Base-by-base conservation (phyloP, 2,329 filamentous ascomycete genomes). In the Calonectria crousiana region DNA sequence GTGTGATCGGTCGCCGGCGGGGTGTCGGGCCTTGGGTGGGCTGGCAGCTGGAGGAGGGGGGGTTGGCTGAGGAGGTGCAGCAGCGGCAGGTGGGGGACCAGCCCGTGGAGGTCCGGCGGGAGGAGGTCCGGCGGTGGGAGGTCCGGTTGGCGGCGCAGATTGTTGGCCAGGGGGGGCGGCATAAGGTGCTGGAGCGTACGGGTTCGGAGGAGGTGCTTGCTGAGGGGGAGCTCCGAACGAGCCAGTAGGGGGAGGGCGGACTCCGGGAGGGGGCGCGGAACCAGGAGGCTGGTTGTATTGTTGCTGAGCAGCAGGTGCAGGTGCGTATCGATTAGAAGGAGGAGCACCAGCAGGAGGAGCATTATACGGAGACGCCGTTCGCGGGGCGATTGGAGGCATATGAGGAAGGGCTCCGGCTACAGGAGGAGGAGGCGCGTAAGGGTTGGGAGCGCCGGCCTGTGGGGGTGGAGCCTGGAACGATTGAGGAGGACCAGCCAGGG, bases 1-100 rank as follows among this genome's bases (percentile, higher is more conserved):
- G 84, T 98, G 95, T 26, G 94, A 95, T 65, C 96, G 93, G 84
- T 98, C 96, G 79, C 96, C 96, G 52, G 94, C 85, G 87, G 95
- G 95, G 82, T 97, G 90, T 83, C 92, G 95, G 34, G 88, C 82
- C 81, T 89, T 89, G n/a, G 91, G 85, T 32, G 83, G 80, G 16
- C 92, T 88, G 53, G 87, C 83, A 16, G 88, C 84, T 74, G 85
- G 86, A 44, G 89, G 86, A 14, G 88, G 87, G 47, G 88, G 87
- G 28, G 87, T 87, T 65, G 83, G 78, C 67, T 75, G 81, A 4
- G 84, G 74, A 41, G 78, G 77, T 14, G 74, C 77, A 23, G 76
- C 67, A 36, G 75, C 77, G 32, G 83, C 82, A 65, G 84, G 68
- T 34, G 56, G 68, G 18, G 68, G 68, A 28, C 68, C 68, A 32